A percentile compares a stretch with the other conserved stretches of the same genome.
These are phyloP conservation scores for Cyclospora cayetanensis DNA, from an alignment of 169 alveolate species.

Conservation along the genomic window DNA sequence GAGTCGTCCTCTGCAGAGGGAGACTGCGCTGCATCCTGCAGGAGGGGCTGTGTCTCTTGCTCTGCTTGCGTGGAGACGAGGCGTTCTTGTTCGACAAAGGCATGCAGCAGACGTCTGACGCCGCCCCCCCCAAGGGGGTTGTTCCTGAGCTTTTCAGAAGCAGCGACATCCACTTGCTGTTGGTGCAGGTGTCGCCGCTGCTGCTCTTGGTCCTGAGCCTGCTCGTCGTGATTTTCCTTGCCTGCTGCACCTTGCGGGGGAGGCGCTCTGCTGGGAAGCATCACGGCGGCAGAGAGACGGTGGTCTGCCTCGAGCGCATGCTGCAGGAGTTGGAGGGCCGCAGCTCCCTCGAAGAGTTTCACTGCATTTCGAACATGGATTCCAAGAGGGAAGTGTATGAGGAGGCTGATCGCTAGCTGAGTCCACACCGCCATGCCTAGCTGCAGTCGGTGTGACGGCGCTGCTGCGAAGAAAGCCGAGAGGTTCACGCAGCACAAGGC, in stretches of 20 bases:
- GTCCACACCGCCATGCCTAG: background rate
- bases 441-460: background rate
- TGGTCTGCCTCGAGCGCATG: conserved; percentile 4
- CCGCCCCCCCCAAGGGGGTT: background rate
- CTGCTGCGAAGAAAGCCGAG: background rate
- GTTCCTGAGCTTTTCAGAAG: background rate
- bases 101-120: background rate
- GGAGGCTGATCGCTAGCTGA: background rate
- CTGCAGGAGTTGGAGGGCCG: background rate
- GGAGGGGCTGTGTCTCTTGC: background rate
- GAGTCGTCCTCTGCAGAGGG: background rate
- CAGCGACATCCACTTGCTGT: background rate
- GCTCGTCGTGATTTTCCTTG: background rate
- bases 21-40: background rate
- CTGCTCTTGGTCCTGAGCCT: background rate
- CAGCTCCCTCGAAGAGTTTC: background rate
- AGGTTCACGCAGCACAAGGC: background rate
- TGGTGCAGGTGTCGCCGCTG: background rate
- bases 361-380: background rate
- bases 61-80: background rate
- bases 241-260: background rate
- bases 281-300: background rate
- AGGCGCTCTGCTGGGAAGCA: no score
- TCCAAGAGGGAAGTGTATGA: background rate
- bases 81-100: background rate